Evolutionary conservation across 208 protist genomes (phyloP), one percentile per base, ranked within the genome.

Genomic region (Leishmania major): DNA sequence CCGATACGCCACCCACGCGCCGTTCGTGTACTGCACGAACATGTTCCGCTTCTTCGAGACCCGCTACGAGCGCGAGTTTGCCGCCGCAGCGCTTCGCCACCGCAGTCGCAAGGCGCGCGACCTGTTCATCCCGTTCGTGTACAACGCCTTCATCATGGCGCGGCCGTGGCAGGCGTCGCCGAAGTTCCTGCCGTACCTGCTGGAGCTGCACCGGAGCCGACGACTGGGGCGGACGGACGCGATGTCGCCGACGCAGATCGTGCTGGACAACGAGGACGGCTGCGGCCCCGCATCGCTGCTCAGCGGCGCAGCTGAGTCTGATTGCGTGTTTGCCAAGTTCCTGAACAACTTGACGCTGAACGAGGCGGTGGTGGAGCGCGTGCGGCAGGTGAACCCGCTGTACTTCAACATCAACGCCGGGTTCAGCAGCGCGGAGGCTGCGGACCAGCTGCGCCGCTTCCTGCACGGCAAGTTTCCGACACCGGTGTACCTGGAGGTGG

Each of bases 121-220:
- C 73, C 45, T 93, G 0, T 87, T 87, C 53, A 62, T 88, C 5
- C 91, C 91, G n/a, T 95, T 93, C 75, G 57, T 93, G 59, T 91
- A 95, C 84, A 90, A 92, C 79, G 89, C 86, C 74, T 92, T 93
- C 60, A 82, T 86, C 43, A 89, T 93, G 88, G 86, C 84, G 28
- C 81, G 91, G 17, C 91, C 91, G 10, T 94, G 91, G 91, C 79
- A 83, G 64, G 84, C 81, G 8, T 92, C 88, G 4, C 84, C 89
- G 43, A 80, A 77, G 13, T 94, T 88, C 72, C 81, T 89, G 64
- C 73, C 84, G 37, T 85, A 90, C 51, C 77, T 93, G 59, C 57
- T 72, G 13, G 10, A n/a, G 7, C 17, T 53, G 37, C 60, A n/a
- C 47, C 67, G 67, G 40, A 40, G 67, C 37, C 67, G 70, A 5